These are phyloP conservation scores for Cyberlindnera euphorbiae DNA, from an alignment of 805 yeast genomes.

Conservation along the genomic window DNA sequence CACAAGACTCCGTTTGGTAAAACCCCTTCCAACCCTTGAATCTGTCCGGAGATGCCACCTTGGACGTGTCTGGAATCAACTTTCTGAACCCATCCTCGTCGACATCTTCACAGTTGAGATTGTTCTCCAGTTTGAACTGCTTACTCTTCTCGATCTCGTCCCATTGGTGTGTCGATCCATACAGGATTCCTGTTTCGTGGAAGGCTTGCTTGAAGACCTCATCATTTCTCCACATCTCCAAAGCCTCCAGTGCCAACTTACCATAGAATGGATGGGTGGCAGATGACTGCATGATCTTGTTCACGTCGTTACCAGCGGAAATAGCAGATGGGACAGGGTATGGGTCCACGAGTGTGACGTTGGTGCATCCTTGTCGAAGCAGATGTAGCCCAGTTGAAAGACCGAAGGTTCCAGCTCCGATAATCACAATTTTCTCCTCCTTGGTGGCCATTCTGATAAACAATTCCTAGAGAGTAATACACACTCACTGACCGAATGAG, in stretches of 20 bases:
- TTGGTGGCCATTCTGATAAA: neutral
- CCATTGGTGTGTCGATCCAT: conserved; percentile 17
- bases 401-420: conserved; percentile 45
- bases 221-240: conserved; percentile 30
- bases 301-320: conserved; percentile 38
- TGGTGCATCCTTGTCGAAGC: conserved; percentile 28
- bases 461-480: no score
- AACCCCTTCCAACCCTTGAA: conserved; percentile 31
- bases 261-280: conserved; percentile 22
- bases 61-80: conserved; percentile 9
- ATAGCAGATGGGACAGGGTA: conserved; percentile 33
- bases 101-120: conserved; percentile 7
- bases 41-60: conserved; percentile 4
- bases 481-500: no score
- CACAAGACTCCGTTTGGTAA: conserved; percentile 29
- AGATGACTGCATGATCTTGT: conserved; percentile 33
- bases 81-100: conserved; percentile 6
- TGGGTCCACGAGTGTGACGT: conserved; percentile 30
- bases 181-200: conserved; percentile 32
- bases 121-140: conserved; percentile 9
- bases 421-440: conserved; percentile 22
- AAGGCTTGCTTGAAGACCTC: conserved; percentile 28
- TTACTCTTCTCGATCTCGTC: conserved; percentile 14
- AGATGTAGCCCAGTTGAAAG: conserved; percentile 37
- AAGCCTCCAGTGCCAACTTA: conserved; percentile 30